phyloP scores from a whole-genome alignment of 768 basidiomycete species.

The Podaxis sp. region DNA sequence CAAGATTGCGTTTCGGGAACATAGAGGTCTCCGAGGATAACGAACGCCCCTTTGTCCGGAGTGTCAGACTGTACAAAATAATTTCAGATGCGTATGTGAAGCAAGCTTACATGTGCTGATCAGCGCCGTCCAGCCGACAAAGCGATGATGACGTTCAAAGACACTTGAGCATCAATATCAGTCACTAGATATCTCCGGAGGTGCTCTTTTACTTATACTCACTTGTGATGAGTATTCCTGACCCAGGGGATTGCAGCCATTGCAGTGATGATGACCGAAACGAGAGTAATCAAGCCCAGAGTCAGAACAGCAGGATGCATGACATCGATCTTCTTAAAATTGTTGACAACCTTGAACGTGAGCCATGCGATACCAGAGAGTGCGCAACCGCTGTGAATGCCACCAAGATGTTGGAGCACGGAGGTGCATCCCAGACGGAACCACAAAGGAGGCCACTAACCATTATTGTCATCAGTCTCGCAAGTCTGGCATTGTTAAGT shows the following conservation, averaged over 20 bases:
- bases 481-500: neutral
- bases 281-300: conserved; percentile 55
- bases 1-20: conserved; percentile 50
- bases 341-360: conserved; percentile 54
- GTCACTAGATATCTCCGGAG: neutral
- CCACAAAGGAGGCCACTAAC: conserved; percentile 68
- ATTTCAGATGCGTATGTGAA: neutral
- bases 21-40: conserved; percentile 63
- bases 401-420: conserved; percentile 74
- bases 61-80: neutral
- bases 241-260: conserved; percentile 75
- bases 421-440: conserved; percentile 72
- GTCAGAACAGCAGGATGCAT: conserved; percentile 55
- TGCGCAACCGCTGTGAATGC: conserved; percentile 76
- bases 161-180: conserved; percentile 36
- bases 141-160: conserved; percentile 78
- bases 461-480: conserved; percentile 4
- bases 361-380: conserved; percentile 69
- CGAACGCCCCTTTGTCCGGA: conserved; percentile 48
- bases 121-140: conserved; percentile 70
- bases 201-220: conserved; percentile 17
- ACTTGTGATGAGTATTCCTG: conserved; percentile 80
- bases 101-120: conserved; percentile 38
- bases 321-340: conserved; percentile 42
- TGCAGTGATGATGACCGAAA: conserved; percentile 54